Evolutionary conservation across 2,329 filamentous ascomycete species (phyloP).

Genomic region (Coleophoma cylindrospora): DNA sequence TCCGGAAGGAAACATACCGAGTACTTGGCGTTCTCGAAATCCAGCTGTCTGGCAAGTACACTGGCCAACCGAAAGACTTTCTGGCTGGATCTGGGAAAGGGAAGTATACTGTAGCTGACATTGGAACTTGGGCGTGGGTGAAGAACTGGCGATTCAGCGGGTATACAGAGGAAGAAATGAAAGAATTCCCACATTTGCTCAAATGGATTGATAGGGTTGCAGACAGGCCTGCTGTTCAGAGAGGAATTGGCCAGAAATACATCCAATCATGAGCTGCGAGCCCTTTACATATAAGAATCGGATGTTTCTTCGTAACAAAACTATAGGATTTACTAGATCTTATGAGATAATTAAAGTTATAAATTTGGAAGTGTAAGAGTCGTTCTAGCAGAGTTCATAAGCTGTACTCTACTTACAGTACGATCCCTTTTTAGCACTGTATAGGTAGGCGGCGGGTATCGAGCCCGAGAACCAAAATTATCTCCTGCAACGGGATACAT

Average conservation of each 20-base stretch:
- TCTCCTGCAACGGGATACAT: too few relatives aligned
- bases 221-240: constrained; percentile 36
- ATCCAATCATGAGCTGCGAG: too few relatives aligned
- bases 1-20: constrained; percentile 44
- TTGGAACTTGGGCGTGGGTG: constrained; percentile 46
- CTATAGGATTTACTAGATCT: too few relatives aligned
- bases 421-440: too few relatives aligned
- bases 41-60: constrained; percentile 45
- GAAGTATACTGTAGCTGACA: constrained; percentile 49
- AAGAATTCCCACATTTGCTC: constrained; percentile 43
- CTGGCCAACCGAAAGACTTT: constrained; percentile 42
- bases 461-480: too few relatives aligned
- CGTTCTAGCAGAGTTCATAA: too few relatives aligned
- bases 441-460: too few relatives aligned
- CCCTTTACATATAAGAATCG: too few relatives aligned
- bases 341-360: too few relatives aligned
- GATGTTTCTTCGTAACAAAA: too few relatives aligned
- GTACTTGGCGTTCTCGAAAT: constrained; percentile 52
- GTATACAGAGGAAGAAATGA: constrained; percentile 41
- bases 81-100: constrained; percentile 47
- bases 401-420: too few relatives aligned
- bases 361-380: too few relatives aligned
- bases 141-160: constrained; percentile 37
- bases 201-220: constrained; percentile 48
- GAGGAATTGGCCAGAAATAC: background rate